Evolutionary conservation across 305 asterid genomes (phyloP).

Genomic region (Coffea humblotiana): DNA sequence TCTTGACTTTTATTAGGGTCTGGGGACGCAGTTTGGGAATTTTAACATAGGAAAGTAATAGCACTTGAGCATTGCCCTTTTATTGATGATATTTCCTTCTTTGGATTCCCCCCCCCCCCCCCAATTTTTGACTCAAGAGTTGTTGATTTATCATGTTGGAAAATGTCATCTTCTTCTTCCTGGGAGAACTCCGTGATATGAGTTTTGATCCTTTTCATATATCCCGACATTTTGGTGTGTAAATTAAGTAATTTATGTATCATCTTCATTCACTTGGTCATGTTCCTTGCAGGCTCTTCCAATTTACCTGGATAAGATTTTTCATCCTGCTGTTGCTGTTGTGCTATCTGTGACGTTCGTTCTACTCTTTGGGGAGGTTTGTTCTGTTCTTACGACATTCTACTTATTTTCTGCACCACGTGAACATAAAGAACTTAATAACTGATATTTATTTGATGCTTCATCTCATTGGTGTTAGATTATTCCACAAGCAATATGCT

Average conservation of each 20-base stretch:
- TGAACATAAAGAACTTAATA: neutral
- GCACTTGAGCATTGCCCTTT: neutral
- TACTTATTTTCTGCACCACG: neutral
- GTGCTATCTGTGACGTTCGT: slow-evolving; percentile 91
- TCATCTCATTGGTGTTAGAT: slow-evolving; percentile 36
- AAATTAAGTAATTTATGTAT: neutral
- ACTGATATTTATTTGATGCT: neutral
- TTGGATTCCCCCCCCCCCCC: neutral
- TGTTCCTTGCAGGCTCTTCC: slow-evolving; percentile 78
- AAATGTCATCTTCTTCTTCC: neutral
- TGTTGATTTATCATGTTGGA: neutral
- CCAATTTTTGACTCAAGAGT: neutral
- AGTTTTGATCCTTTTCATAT: neutral
- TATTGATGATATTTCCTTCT: neutral
- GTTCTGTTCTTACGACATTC: slow-evolving; percentile 9
- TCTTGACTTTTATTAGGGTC: neutral
- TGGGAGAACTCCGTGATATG: neutral
- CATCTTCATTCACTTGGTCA: neutral
- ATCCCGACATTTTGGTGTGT: neutral
- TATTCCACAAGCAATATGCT: slow-evolving; percentile 91
- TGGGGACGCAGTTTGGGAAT: neutral
- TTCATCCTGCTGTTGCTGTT: slow-evolving; percentile 90
- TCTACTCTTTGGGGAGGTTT: slow-evolving; percentile 97
- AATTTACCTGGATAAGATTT: slow-evolving; percentile 77
- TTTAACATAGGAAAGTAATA: neutral